Base-by-base conservation (phyloP, 176 grass and related monocot species). In the Pontederia paniculata region DNA sequence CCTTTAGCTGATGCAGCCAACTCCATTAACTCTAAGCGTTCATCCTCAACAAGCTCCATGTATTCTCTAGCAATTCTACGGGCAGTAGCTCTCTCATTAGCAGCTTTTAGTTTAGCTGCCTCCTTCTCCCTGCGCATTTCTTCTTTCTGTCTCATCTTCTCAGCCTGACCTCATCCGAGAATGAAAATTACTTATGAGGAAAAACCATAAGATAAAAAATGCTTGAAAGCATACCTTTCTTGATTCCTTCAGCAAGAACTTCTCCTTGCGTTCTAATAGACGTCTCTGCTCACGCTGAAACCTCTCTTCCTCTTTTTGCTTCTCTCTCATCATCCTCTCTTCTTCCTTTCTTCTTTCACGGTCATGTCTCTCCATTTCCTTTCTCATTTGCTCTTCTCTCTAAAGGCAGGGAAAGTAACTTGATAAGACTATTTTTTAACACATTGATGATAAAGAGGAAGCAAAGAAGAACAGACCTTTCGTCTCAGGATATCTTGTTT, bases 321-420 rank as follows among this genome's bases (percentile, higher is more conserved):
- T 88, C 71, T 98, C 93, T 55, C 86, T 83, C 66, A 88, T 54
- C 64, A 88, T 54, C 45, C 83, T 83, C 64, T 91, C 86, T 48
- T 98, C 93, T 74, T 98, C 93, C 74, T 98, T 98, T 55, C 73
- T 84, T 70, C 86, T 82, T 74, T 91, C 93, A 68, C 93, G 86
- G 63, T 82, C 77, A 70, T 82, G 75, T 67, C 65, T 98, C 66
- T 98, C 93, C 67, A 77, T 70, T 73, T 98, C 93, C 80, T 56
- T 91, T n/a, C 70, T 74, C 76, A 84, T 76, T 51, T 91, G 93
- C 57, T 98, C 93, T 56, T 91, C 86, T 79, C 80, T 91, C 93
- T 98, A 66, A 55, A 66, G 43, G 63, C 22, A 47, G 19, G 9
- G 12, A 23, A 10, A 63, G 18, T 28, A 21, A 42, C 12, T 63